Evolutionary conservation across 176 grass and related monocot genomes (phyloP).

Genomic region (Thinopyrum elongatum): DNA sequence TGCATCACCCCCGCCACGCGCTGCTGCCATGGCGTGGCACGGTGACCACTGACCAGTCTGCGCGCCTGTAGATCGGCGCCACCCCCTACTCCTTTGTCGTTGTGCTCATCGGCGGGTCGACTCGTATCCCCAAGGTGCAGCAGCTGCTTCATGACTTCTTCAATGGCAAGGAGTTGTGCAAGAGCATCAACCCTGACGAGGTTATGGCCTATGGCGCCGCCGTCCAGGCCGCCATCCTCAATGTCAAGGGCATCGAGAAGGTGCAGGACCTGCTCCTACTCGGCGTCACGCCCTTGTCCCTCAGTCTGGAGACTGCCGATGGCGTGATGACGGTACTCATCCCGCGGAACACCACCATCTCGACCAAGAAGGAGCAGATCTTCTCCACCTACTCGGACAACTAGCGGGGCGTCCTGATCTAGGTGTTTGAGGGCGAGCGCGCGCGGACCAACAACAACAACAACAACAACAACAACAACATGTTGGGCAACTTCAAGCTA

Average conservation of each 20-base stretch:
- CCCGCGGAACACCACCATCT: slow-evolving; percentile 76
- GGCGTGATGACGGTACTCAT: slow-evolving; percentile 81
- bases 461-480: too few relatives aligned
- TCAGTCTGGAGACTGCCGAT: slow-evolving; percentile 69
- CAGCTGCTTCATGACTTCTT: slow-evolving; percentile 86
- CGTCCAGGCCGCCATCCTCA: slow-evolving; percentile 88
- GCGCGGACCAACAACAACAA: slow-evolving; percentile 83
- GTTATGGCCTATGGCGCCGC: slow-evolving; percentile 83
- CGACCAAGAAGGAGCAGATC: slow-evolving; percentile 81
- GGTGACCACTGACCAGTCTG: too few relatives aligned
- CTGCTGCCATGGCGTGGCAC: too few relatives aligned
- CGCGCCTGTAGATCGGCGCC: too few relatives aligned
- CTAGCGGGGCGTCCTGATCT: slow-evolving; percentile 67
- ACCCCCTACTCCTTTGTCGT: too few relatives aligned
- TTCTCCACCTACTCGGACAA: slow-evolving; percentile 88
- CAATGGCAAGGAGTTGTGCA: slow-evolving; percentile 72
- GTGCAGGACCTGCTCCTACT: slow-evolving; percentile 79
- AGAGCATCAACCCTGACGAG: slow-evolving; percentile 95
- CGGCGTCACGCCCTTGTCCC: slow-evolving; percentile 70
- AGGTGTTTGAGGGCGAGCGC: slow-evolving; percentile 91
- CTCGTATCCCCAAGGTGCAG: slow-evolving; percentile 88
- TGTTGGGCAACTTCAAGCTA: slow-evolving; percentile 83
- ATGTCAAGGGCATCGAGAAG: slow-evolving; percentile 74
- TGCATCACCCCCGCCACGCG: too few relatives aligned
- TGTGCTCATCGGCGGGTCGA: too few relatives aligned